Percentiles rank a stretch among this genome's conserved stretches.
These are phyloP conservation scores for Sicyos baderoa DNA, from an alignment of 306 rosid genomes.

Conservation along the genomic window DNA sequence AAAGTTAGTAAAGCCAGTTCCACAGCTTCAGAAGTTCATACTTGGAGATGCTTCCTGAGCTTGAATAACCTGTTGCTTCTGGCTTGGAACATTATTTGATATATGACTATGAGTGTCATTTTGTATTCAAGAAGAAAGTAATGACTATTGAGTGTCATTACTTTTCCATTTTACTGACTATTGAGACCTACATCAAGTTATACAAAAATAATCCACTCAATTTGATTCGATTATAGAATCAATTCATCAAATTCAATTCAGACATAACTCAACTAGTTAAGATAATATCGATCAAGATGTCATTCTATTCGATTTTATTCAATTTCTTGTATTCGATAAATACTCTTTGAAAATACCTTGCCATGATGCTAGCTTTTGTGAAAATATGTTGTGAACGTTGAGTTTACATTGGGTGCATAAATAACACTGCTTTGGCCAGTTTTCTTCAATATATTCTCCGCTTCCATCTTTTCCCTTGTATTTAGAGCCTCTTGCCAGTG, in stretches of 20 bases:
- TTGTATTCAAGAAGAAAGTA: too few species aligned
- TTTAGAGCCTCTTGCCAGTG: constrained; percentile 25
- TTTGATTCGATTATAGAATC: too few species aligned
- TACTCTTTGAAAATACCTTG: background rate
- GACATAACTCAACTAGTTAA: too few species aligned
- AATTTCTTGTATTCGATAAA: background rate
- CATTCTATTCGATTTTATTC: background rate
- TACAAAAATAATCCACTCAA: too few species aligned
- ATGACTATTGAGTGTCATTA: too few species aligned
- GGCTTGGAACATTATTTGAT: background rate
- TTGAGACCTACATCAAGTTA: too few species aligned
- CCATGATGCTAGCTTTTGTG: background rate
- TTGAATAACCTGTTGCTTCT: constrained; percentile 17
- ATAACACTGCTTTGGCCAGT: constrained; percentile 22
- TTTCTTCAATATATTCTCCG: constrained; percentile 18
- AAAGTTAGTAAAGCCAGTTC: constrained; percentile 26
- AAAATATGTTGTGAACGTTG: background rate
- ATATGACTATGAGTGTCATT: too few species aligned
- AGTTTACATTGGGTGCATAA: constrained; percentile 7
- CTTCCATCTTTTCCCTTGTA: constrained; percentile 24
- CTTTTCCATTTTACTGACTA: too few species aligned
- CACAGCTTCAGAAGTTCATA: constrained; percentile 31
- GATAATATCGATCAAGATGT: too few species aligned
- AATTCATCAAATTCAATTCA: too few species aligned
- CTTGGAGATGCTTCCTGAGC: constrained; percentile 29